A percentile compares a stretch with the other conserved stretches of the same genome.
Evolutionary conservation across 768 basidiomycete species (phyloP).

Genomic region (Mycena galopus): DNA sequence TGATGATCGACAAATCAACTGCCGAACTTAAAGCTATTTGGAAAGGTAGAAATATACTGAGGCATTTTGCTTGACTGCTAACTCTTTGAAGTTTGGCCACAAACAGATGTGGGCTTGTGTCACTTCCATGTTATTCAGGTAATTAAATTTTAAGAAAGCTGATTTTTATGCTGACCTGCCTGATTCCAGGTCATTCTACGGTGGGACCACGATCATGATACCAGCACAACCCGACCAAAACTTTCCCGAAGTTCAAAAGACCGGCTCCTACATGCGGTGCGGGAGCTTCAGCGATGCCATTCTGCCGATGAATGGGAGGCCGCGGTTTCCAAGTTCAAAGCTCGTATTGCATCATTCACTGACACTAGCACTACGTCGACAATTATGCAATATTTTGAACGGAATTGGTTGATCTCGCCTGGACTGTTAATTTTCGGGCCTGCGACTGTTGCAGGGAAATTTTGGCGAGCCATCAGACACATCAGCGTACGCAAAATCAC

Average conservation of each 20-base stretch:
- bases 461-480: neutral
- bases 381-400: constrained; percentile 28
- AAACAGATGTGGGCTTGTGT: constrained; percentile 19
- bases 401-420: constrained; percentile 5
- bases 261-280: constrained; percentile 19
- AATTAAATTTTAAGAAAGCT: neutral
- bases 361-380: neutral
- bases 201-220: constrained; percentile 24
- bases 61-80: neutral
- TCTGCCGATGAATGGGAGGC: neutral
- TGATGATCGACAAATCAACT: constrained; percentile 35
- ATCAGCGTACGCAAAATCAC: neutral
- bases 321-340: neutral
- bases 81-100: constrained; percentile 14
- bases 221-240: constrained; percentile 1
- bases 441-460: neutral
- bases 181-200: constrained; percentile 6
- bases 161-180: neutral
- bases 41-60: neutral
- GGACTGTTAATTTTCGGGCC: neutral
- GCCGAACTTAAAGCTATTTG: constrained; percentile 20
- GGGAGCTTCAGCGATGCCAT: constrained; percentile 18
- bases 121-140: constrained; percentile 38
- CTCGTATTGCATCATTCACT: neutral
- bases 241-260: neutral